These are phyloP conservation scores for Claviceps fusiformis DNA, from an alignment of 2,329 filamentous ascomycete genomes.

Conservation along the genomic window DNA sequence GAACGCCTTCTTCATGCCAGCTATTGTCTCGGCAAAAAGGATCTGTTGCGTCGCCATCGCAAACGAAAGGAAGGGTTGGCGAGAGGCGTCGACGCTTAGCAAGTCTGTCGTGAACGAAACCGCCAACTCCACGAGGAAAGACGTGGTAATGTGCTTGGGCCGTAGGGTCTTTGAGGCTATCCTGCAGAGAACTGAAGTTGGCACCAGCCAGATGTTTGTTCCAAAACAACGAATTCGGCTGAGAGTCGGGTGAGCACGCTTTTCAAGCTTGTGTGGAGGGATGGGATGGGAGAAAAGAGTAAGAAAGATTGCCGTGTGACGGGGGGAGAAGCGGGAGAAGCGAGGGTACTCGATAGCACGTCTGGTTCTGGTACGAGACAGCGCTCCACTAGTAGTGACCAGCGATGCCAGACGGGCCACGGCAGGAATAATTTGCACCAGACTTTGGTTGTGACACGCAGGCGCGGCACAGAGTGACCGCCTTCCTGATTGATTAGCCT, in stretches of 20 bases:
- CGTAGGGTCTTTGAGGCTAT: background rate
- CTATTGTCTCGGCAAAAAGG: conserved; percentile 52
- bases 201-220: background rate
- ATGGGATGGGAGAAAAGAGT: background rate
- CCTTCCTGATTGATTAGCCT: background rate
- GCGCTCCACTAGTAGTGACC: background rate
- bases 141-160: background rate
- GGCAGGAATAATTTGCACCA: background rate
- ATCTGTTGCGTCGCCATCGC: conserved; percentile 41
- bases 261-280: background rate
- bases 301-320: conserved; percentile 1
- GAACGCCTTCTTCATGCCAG: conserved; percentile 53
- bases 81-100: background rate
- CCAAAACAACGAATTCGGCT: background rate
- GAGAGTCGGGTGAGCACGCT: background rate
- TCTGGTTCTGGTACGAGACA: background rate
- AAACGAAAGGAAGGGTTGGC: conserved; percentile 1
- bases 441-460: background rate
- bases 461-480: background rate
- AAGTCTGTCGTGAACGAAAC: background rate
- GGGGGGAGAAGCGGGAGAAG: background rate
- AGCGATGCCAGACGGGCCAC: background rate
- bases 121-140: background rate
- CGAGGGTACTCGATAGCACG: background rate
- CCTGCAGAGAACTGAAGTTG: background rate